phyloP scores from a whole-genome alignment of 1,284 basidiomycete species.

The Grifola frondosa region DNA sequence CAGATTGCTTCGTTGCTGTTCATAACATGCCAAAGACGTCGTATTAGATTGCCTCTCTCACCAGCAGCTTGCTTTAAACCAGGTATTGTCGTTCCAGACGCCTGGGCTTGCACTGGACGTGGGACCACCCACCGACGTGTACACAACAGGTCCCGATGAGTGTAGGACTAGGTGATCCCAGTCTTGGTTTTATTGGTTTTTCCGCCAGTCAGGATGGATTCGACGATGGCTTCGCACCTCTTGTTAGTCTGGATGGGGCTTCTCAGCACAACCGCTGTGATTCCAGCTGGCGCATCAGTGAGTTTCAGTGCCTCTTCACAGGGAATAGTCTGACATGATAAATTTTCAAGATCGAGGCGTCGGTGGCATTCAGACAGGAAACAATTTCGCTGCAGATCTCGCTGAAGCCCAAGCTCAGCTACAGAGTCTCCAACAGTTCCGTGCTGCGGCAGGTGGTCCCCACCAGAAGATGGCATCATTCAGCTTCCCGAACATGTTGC shows the following conservation, averaged over 20 bases:
- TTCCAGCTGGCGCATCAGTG: conserved; percentile 85
- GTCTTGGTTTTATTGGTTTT: conserved; percentile 47
- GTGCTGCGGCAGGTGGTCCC: conserved; percentile 91
- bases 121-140: conserved; percentile 76
- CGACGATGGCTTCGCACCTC: conserved; percentile 69
- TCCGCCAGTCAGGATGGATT: conserved; percentile 61
- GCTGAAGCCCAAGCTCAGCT: conserved; percentile 93
- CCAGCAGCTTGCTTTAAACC: conserved; percentile 77
- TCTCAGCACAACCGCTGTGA: conserved; percentile 77
- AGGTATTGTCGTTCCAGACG: conserved; percentile 63
- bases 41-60: conserved; percentile 88
- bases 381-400: conserved; percentile 71
- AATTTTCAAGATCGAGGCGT: conserved; percentile 62
- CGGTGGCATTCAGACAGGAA: conserved; percentile 61
- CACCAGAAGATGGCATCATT: conserved; percentile 97
- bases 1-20: not conserved
- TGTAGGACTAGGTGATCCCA: conserved; percentile 42
- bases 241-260: conserved; percentile 59
- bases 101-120: conserved; percentile 65
- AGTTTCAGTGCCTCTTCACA: conserved; percentile 21
- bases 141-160: conserved; percentile 76
- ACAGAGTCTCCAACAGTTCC: conserved; percentile 93
- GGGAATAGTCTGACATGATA: conserved; percentile 17
- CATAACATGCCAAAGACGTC: conserved; percentile 21
- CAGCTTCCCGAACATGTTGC: conserved; percentile 94